phyloP scores from a whole-genome alignment of 495 filamentous ascomycete genomes.

The Neurospora africana region DNA sequence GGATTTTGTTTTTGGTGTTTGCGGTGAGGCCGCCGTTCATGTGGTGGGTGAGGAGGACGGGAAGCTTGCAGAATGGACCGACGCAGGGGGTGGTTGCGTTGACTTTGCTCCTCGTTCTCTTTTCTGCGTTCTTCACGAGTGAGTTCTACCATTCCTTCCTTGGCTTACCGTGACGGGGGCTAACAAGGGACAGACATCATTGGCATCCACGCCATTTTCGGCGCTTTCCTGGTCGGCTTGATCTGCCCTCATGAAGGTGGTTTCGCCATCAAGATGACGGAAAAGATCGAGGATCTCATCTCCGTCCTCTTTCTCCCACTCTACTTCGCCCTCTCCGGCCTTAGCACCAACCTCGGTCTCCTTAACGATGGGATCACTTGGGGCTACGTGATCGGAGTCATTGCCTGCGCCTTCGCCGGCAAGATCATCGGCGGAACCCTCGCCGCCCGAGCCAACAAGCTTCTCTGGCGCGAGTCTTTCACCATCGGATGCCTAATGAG shows the following conservation, averaged over 20 bases:
- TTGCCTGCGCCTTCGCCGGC: constrained; percentile 69
- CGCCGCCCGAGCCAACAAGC: constrained; percentile 64
- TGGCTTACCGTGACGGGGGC: background rate
- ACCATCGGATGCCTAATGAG: constrained; percentile 93
- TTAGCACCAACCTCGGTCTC: constrained; percentile 81
- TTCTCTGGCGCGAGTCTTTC: constrained; percentile 89
- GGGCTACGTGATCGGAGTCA: constrained; percentile 85
- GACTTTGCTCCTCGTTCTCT: constrained; percentile 68
- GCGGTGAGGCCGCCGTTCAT: constrained; percentile 69
- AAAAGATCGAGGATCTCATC: constrained; percentile 93
- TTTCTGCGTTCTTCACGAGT: constrained; percentile 88
- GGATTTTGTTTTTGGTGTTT: constrained; percentile 66
- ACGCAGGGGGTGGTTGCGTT: constrained; percentile 76
- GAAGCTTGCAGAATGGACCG: constrained; percentile 81
- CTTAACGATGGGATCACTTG: constrained; percentile 75
- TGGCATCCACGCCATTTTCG: constrained; percentile 81
- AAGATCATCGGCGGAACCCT: constrained; percentile 81
- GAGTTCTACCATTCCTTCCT: constrained; percentile 4
- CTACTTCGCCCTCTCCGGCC: constrained; percentile 88
- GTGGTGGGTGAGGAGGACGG: constrained; percentile 59
- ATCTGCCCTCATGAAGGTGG: constrained; percentile 93
- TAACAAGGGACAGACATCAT: constrained; percentile 50
- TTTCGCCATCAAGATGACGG: constrained; percentile 87
- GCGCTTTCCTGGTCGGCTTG: constrained; percentile 74
- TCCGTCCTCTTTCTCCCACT: constrained; percentile 82